Evolutionary conservation across 116 monocot species (phyloP), one percentile per base, ranked within the genome.

Genomic region (Dioscorea cayenensis): DNA sequence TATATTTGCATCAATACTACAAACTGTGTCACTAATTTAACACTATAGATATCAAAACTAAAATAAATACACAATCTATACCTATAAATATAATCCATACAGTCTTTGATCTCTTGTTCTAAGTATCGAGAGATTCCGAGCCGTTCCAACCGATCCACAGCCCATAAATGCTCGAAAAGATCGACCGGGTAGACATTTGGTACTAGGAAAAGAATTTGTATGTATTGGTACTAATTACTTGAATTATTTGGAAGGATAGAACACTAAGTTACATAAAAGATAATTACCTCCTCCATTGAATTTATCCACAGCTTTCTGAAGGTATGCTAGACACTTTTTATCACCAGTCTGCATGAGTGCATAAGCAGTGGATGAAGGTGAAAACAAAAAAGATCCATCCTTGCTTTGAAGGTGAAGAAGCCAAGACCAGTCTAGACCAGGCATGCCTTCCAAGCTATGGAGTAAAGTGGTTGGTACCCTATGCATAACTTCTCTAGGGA

Each of bases 121-220:
- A 99, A 94, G 63, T 87, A 87, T 4, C 87, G 85, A 18, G 99
- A 87, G n/a, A 99, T 87, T 2, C 99, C 99, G 5, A 99, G 88
- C 1, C 99, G 83, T 43, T 94, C 73, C 58, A 99, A 55, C n/a
- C 91, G 84, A 77, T 99, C 99, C 4, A 99, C 85, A 0, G 66
- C 87, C 99, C 99, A 99, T 7, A 99, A 49, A 63, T 85, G 94
- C 80, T 99, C 99, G 76, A 99, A 99, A n/a, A 99, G 70, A 69
- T 99, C 99, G 4, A 99, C 89, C 18, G 99, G 99, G 66, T 94
- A 91, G 36, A 94, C 94, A 77, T 94, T 99, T 10, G 99, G 99
- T 6, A 91, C 99, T 99, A 76, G 9, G 68, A 17, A 10, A 18
- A 35, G 11, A 43, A 43, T 8, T 43, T 43, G 43, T 8, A 43